Evolutionary conservation across 1,139 yeast genomes (phyloP), one percentile per base, ranked within the genome.

Genomic region (Pichia sorboxylosa): DNA sequence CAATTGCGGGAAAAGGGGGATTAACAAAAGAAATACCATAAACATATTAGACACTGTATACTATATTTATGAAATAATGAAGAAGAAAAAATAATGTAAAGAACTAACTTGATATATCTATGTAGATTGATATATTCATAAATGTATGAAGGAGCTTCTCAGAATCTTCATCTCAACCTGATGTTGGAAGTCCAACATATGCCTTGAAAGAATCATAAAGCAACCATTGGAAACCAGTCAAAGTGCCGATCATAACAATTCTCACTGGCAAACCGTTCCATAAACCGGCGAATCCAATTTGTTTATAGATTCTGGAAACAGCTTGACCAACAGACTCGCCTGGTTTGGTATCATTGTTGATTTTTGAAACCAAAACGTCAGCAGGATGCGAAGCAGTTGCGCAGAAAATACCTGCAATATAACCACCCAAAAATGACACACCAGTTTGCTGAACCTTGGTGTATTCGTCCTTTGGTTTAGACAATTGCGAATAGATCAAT

Each of bases 151-250:
- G 14, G 8, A 8, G 7, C 9, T 8, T 15, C 11, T 18, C 17
- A 19, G 13, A n/a, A n/a, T 13, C 2, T 19, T 11, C 22, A 8
- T 19, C 5, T 17, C 69, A 74, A 33, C 82, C 78, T 19, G 94
- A 78, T 26, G 97, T 83, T 53, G 97, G 96, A 49, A 87, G 70
- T 10, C 96, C 97, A 40, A 83, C 73, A 48, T 71, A 71, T 19
- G 83, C 92, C 64, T 87, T 87, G 69, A 87, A 87, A 11, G 94
- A 79, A 59, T 87, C 97, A 62, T 87, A 87, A 42, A 87, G 69
- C 54, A 87, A 70, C 96, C 96, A 87, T 66, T 87, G 97, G 69
- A 81, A 73, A 42, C 95, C 95, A 28, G 97, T 87, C 59, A 87
- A 71, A 22, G 97, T 85, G 65, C 96, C 96, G 57, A 87, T 73